phyloP scores from a whole-genome alignment of 495 filamentous ascomycete species.

The Apodospora peruviana region DNA sequence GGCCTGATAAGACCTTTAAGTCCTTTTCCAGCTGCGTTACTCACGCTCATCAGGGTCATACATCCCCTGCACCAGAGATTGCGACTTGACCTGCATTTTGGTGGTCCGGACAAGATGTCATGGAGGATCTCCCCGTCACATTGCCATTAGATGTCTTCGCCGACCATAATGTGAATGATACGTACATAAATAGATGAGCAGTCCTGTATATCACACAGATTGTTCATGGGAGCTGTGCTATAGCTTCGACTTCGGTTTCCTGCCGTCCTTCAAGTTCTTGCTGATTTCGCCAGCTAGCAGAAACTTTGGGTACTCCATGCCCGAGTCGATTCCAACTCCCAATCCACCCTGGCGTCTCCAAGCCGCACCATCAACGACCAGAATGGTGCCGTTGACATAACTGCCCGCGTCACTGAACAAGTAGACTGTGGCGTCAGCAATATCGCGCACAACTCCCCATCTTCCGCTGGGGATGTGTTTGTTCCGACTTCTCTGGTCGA shows the following conservation, averaged over 20 bases:
- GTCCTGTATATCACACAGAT: no score
- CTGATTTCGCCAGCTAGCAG: constrained; percentile 35
- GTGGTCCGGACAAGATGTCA: no score
- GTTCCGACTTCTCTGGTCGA: constrained; percentile 21
- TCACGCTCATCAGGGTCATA: no score
- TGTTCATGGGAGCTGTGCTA: no score
- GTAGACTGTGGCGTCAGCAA: constrained; percentile 88
- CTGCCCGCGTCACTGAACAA: constrained; percentile 77
- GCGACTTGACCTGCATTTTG: no score
- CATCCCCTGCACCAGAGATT: no score
- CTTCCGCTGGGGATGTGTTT: constrained; percentile 60
- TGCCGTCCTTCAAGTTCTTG: constrained; percentile 35
- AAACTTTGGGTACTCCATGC: constrained; percentile 42
- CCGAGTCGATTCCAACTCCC: constrained; percentile 38
- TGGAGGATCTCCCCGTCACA: no score
- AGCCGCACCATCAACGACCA: constrained; percentile 75
- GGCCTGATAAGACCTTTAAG: no score
- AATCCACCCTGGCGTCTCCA: constrained; percentile 53
- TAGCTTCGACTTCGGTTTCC: constrained; percentile 37
- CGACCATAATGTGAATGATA: no score
- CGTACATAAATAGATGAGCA: no score
- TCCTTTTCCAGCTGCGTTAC: no score
- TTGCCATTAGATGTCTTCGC: no score
- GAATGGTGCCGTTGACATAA: constrained; percentile 71
- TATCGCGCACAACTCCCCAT: constrained; percentile 76